A percentile compares a stretch with the other conserved stretches of the same genome.
phyloP scores from a whole-genome alignment of 495 filamentous ascomycete species.

The Neurospora cerealis region DNA sequence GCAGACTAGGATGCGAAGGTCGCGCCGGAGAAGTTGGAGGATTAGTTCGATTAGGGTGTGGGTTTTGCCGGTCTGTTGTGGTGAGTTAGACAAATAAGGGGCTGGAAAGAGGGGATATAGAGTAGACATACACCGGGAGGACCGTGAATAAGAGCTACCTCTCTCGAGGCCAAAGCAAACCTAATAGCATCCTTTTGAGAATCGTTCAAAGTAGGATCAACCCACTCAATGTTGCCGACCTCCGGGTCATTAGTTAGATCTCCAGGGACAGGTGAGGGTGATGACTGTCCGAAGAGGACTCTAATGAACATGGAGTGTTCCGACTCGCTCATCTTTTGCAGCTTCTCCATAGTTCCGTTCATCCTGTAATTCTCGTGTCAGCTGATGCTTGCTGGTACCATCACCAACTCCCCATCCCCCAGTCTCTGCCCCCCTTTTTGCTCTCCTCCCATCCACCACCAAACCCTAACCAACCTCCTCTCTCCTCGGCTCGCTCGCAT shows the following conservation, averaged over 20 bases:
- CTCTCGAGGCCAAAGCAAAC: conserved; percentile 73
- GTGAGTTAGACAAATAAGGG: not conserved
- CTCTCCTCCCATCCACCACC: not conserved
- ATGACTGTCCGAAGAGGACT: conserved; percentile 70
- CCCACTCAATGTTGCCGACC: conserved; percentile 51
- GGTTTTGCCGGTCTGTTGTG: conserved; percentile 73
- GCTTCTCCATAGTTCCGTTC: conserved; percentile 75
- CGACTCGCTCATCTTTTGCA: conserved; percentile 59
- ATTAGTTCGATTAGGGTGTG: conserved; percentile 95
- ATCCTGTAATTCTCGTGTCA: conserved; percentile 44
- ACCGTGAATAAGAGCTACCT: conserved; percentile 90
- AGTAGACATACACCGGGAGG: conserved; percentile 59
- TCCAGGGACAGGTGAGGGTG: conserved; percentile 43
- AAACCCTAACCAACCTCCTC: not conserved
- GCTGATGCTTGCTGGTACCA: not conserved
- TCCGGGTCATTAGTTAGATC: conserved; percentile 30
- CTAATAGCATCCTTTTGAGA: conserved; percentile 84
- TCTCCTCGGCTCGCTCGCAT: not conserved
- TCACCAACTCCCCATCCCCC: not conserved
- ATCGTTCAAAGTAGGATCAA: conserved; percentile 72
- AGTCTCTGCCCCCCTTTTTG: not conserved
- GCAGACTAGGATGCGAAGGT: conserved; percentile 75
- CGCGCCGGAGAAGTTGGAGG: conserved; percentile 64
- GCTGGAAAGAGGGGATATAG: not conserved
- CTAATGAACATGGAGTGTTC: conserved; percentile 68